phyloP scores from a whole-genome alignment of 2,329 filamentous ascomycete species.

The Sclerotinia trifoliorum region DNA sequence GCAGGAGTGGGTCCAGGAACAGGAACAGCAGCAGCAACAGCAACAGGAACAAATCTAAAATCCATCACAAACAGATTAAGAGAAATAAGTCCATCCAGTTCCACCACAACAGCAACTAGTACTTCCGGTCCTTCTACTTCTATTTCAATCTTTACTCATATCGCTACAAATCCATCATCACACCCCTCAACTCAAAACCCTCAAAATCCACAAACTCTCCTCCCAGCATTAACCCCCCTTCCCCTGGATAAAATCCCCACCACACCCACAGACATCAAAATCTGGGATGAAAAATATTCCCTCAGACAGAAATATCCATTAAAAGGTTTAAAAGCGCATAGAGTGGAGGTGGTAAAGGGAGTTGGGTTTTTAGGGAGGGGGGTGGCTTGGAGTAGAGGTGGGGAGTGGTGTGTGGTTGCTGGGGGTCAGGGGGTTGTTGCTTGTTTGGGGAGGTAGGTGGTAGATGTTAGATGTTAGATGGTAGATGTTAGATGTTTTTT shows the following conservation, averaged over 20 bases:
- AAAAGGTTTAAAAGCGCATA: constrained; percentile 30
- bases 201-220: background rate
- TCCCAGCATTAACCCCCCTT: too few relatives aligned
- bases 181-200: too few relatives aligned
- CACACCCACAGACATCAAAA: background rate
- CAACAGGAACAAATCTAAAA: background rate
- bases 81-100: background rate
- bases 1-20: too few relatives aligned
- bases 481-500: too few relatives aligned
- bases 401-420: constrained; percentile 38
- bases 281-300: constrained; percentile 35
- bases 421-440: constrained; percentile 35
- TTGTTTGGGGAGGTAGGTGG: constrained; percentile 30
- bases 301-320: constrained; percentile 25
- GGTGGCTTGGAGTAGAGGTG: constrained; percentile 37
- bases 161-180: too few relatives aligned
- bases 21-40: too few relatives aligned
- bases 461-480: too few relatives aligned
- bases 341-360: constrained; percentile 30
- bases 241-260: background rate
- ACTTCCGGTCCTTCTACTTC: background rate
- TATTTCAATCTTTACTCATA: background rate
- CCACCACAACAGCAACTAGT: background rate
- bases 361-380: constrained; percentile 34
- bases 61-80: background rate